A percentile compares a stretch with the other conserved stretches of the same genome.
phyloP scores from a whole-genome alignment of 2,329 filamentous ascomycete genomes.

The Paecilomyces sp. region DNA sequence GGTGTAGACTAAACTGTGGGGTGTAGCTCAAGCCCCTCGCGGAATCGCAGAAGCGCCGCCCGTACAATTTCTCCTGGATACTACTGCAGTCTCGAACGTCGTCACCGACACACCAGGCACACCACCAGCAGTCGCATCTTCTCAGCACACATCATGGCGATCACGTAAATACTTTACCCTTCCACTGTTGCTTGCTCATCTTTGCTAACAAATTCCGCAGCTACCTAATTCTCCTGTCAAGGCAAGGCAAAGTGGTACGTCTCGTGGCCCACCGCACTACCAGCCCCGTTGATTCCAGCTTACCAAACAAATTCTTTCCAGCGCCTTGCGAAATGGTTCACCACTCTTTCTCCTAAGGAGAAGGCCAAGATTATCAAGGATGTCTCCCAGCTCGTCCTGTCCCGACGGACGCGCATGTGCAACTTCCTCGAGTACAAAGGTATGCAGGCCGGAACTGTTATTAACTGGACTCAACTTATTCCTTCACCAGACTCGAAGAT shows the following conservation, averaged over 20 bases:
- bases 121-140: neutral
- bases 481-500: slow-evolving; percentile 78
- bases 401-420: slow-evolving; percentile 95
- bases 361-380: slow-evolving; percentile 99
- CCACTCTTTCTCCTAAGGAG: slow-evolving; percentile 91
- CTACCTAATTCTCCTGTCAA: slow-evolving; percentile 93
- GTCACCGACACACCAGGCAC: neutral
- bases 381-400: slow-evolving; percentile 94
- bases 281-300: slow-evolving; percentile 12
- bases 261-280: slow-evolving; percentile 35
- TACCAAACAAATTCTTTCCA: slow-evolving; percentile 38
- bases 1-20: neutral
- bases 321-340: slow-evolving; percentile 99
- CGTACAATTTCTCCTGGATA: neutral
- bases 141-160: slow-evolving; percentile 19
- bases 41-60: neutral
- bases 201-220: slow-evolving; percentile 42
- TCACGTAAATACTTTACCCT: slow-evolving; percentile 20
- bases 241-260: slow-evolving; percentile 97
- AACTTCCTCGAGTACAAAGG: slow-evolving; percentile 99
- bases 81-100: neutral
- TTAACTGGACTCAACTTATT: slow-evolving; percentile 1
- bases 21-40: neutral
- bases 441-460: slow-evolving; percentile 27
- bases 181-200: neutral